Evolutionary conservation across 192 early-diverging fungal genomes (phyloP).

Genomic region (Funneliformis mosseae): DNA sequence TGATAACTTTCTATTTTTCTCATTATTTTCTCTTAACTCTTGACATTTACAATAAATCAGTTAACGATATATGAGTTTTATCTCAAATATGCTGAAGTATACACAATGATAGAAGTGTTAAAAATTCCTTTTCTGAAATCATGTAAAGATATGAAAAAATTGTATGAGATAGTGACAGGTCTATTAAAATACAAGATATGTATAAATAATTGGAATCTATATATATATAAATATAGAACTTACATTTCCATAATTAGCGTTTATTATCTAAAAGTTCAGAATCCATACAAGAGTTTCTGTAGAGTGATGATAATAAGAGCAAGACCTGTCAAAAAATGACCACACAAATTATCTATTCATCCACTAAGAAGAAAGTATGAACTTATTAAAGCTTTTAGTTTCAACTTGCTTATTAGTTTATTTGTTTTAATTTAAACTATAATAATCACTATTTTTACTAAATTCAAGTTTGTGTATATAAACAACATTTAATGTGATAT

Average conservation of each 20-base stretch:
- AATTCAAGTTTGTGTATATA: too few species aligned
- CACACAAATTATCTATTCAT: background rate
- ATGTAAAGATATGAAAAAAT: slow-evolving; percentile 18
- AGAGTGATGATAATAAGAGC: background rate
- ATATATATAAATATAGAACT: background rate
- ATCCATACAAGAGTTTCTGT: slow-evolving; percentile 14
- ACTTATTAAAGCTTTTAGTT: too few species aligned
- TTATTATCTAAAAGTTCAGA: background rate
- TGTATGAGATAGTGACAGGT: background rate
- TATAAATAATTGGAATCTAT: background rate
- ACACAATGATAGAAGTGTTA: slow-evolving; percentile 15
- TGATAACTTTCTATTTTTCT: background rate
- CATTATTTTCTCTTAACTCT: background rate
- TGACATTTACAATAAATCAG: slow-evolving; percentile 18
- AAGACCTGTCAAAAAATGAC: background rate
- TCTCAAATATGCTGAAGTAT: slow-evolving; percentile 21
- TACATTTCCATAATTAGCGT: slow-evolving; percentile 12
- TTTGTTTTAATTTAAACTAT: too few species aligned
- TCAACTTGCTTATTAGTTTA: too few species aligned
- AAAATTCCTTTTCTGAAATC: slow-evolving; percentile 10
- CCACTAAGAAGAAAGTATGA: too few species aligned
- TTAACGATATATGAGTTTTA: slow-evolving; percentile 16
- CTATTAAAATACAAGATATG: slow-evolving; percentile 12
- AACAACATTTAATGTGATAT: too few species aligned
- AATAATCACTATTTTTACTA: too few species aligned